Evolutionary conservation across 371 early-diverging fungal genomes (phyloP).

Genomic region (Dichotomocladium elegans): DNA sequence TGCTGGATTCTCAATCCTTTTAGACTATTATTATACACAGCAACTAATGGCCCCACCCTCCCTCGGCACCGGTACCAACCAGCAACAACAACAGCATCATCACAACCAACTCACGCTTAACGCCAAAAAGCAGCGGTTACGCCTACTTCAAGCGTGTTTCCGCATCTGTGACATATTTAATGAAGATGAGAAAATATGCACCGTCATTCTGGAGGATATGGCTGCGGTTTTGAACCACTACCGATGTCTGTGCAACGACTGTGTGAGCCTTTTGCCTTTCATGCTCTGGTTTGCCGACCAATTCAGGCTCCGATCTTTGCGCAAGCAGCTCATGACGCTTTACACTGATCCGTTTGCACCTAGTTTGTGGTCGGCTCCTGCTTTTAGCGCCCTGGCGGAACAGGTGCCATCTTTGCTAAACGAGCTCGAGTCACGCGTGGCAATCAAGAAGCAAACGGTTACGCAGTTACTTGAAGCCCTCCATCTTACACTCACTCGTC

Average conservation of each 20-base stretch:
- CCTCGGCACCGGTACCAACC: not conserved
- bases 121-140: constrained; percentile 30
- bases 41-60: constrained; percentile 9
- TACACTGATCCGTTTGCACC: constrained; percentile 39
- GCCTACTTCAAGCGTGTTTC: constrained; percentile 37
- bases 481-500: constrained; percentile 35
- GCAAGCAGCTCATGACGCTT: constrained; percentile 16
- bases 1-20: constrained; percentile 15
- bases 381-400: constrained; percentile 28
- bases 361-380: constrained; percentile 31
- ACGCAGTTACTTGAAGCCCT: constrained; percentile 36
- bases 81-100: not conserved
- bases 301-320: constrained; percentile 18
- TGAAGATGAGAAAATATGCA: constrained; percentile 23
- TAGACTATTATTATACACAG: constrained; percentile 24
- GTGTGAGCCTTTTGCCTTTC: constrained; percentile 35
- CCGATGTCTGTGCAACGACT: constrained; percentile 37
- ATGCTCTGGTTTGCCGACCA: constrained; percentile 42
- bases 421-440: constrained; percentile 1
- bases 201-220: constrained; percentile 27
- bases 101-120: constrained; percentile 14
- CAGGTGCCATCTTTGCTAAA: constrained; percentile 10
- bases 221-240: constrained; percentile 27
- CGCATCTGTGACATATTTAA: constrained; percentile 37
- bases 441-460: constrained; percentile 39